A percentile compares a stretch with the other conserved stretches of the same genome.
These are phyloP conservation scores for Eucalyptus fibrosa DNA, from an alignment of 345 rosid species.

Conservation along the genomic window DNA sequence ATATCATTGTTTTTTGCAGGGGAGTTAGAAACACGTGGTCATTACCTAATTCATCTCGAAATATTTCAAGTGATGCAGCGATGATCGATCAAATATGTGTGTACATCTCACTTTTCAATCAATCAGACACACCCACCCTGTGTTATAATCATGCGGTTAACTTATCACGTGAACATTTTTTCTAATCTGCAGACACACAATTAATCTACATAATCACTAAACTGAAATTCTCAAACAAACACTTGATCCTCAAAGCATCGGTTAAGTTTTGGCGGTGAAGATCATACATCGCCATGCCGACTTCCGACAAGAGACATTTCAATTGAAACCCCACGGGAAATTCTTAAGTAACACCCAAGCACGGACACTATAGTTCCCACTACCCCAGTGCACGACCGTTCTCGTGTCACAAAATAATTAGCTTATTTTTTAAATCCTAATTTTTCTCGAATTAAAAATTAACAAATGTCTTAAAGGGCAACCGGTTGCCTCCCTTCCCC, in stretches of 20 bases:
- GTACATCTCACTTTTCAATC: background rate
- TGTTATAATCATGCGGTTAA: rapidly evolving
- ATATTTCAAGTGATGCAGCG: background rate
- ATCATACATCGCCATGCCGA: background rate
- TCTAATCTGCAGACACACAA: rapidly evolving
- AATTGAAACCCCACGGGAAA: background rate
- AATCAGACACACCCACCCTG: background rate
- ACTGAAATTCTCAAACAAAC: background rate
- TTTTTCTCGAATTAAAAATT: no score
- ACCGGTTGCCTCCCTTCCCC: background rate
- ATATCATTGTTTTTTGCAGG: background rate
- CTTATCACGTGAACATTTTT: background rate
- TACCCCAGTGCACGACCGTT: background rate
- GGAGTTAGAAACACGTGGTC: background rate
- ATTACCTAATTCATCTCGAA: background rate
- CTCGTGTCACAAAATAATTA: background rate
- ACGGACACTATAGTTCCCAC: no score
- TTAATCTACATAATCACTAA: background rate
- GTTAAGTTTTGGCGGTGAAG: background rate
- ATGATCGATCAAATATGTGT: background rate
- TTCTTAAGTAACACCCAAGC: background rate
- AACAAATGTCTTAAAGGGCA: background rate
- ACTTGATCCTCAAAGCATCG: background rate
- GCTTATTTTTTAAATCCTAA: no score
- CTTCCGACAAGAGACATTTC: background rate